Percentiles rank a stretch among this genome's conserved stretches.
Conservation (phyloP, 371 early-diverging fungal genomes). For the Circinella minor region DNA sequence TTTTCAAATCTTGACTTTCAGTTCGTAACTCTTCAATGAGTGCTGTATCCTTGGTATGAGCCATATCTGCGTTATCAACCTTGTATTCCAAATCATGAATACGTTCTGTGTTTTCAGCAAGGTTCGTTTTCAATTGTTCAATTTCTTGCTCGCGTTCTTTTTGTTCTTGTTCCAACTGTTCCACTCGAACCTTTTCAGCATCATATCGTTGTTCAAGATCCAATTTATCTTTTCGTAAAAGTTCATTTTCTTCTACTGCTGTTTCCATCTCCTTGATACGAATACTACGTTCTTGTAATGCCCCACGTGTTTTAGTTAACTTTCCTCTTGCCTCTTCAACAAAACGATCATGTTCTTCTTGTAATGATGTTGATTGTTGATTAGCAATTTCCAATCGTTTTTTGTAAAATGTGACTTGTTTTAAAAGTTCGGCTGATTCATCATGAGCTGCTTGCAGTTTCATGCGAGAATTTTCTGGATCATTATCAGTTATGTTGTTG, state of each 20-base stretch:
- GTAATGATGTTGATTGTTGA: neutral
- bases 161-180: neutral
- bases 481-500: neutral
- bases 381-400: neutral
- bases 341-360: constrained; percentile 11
- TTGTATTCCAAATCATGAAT: neutral
- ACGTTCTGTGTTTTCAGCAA: neutral
- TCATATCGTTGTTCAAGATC: neutral
- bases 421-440: neutral
- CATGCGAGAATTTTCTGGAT: neutral
- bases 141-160: neutral
- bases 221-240: neutral
- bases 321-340: neutral
- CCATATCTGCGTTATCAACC: neutral
- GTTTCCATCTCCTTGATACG: constrained; percentile 9
- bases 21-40: constrained; percentile 8
- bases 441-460: neutral
- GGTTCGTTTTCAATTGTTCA: neutral
- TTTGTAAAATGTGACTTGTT: neutral
- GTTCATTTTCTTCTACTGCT: neutral
- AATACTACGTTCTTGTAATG: constrained; percentile 5
- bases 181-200: neutral
- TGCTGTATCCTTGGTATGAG: neutral
- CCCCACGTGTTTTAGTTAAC: neutral
- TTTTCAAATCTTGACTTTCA: neutral